phyloP scores from a whole-genome alignment of 805 yeast species.

The Schwanniomyces vanrijiae region DNA sequence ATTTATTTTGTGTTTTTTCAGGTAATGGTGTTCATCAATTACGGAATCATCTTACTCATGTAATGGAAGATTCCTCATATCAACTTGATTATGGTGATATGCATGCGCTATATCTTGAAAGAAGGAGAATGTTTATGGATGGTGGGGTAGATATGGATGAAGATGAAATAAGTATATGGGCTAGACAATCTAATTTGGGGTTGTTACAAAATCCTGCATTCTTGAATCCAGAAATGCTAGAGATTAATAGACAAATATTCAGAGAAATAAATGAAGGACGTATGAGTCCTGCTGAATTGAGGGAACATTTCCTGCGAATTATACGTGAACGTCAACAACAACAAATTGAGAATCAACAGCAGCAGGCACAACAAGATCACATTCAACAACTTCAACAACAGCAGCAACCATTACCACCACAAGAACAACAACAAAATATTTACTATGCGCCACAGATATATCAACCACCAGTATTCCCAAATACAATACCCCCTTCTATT shows the following conservation, averaged over 20 bases:
- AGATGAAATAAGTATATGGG: constrained; percentile 25
- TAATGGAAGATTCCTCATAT: constrained; percentile 36
- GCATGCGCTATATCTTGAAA: constrained; percentile 26
- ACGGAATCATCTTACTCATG: constrained; percentile 62
- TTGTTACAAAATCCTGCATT: constrained; percentile 16
- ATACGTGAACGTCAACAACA: constrained; percentile 28
- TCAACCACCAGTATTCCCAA: constrained; percentile 43
- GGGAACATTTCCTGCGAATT: constrained; percentile 31
- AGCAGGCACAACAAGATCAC: constrained; percentile 5
- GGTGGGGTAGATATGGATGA: constrained; percentile 19
- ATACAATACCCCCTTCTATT: constrained; percentile 20
- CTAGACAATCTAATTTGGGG: constrained; percentile 30
- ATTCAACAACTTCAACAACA: constrained; percentile 9
- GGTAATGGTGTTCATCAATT: constrained; percentile 84
- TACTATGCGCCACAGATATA: constrained; percentile 40
- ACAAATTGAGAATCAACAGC: constrained; percentile 12
- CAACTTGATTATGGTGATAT: constrained; percentile 32
- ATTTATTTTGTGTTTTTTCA: constrained; percentile 87
- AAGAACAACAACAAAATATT: neutral
- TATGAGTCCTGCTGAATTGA: constrained; percentile 31
- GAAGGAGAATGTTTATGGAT: constrained; percentile 24
- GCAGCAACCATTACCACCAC: constrained; percentile 11
- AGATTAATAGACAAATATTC: constrained; percentile 31
- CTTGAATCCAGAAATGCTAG: constrained; percentile 21
- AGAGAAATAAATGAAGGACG: constrained; percentile 29